Base-by-base conservation (phyloP, 2,329 filamentous ascomycete species). In the Chaetomiaceae sp. region DNA sequence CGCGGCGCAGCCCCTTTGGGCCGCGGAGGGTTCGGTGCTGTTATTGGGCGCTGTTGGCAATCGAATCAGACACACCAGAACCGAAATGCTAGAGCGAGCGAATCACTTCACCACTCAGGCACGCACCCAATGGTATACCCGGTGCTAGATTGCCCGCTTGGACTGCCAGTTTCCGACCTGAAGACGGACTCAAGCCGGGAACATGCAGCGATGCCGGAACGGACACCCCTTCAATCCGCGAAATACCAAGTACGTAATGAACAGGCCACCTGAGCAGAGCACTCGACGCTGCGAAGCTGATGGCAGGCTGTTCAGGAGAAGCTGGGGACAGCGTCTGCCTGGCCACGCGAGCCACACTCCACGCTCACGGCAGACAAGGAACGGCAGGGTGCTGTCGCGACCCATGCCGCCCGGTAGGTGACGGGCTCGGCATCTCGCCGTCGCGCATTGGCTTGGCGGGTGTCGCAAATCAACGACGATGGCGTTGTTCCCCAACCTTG, bases 1-100 rank as follows among this genome's bases (percentile, higher is more conserved):
- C 36, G 50, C 42, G 48, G 50, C 51, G 22, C 49, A 47, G 49
- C 27, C 30, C 27, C 24, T 44, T 24, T n/a, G n/a, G n/a, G n/a
- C n/a, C n/a, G n/a, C n/a, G n/a, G 22, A 29, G 26, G 30, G 20
- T 5, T 6, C 22, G 5, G 35, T 19, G 26, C 29, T 27, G 27
- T 22, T 22, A 30, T 41, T 30, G 26, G 38, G 32, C 19, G 10
- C 18, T 33, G 44, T 20, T 24, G n/a, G 36, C 17, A 30, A 22
- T 32, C 38, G 32, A 46, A 41, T 41, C 15, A 34, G n/a, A n/a
- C 26, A 41, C n/a, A 36, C 11, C 38, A 40, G 44, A 17, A 9
- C 22, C n/a, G 6, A 15, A 4, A 34, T 17, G 14, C 22, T 40
- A 46, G 22, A 45, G 20, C 35, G 36, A 15, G 43, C 37, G 29